A percentile compares a stretch with the other conserved stretches of the same genome.
Conservation (phyloP, 2,329 filamentous ascomycete genomes). For the Xylaria sp. region DNA sequence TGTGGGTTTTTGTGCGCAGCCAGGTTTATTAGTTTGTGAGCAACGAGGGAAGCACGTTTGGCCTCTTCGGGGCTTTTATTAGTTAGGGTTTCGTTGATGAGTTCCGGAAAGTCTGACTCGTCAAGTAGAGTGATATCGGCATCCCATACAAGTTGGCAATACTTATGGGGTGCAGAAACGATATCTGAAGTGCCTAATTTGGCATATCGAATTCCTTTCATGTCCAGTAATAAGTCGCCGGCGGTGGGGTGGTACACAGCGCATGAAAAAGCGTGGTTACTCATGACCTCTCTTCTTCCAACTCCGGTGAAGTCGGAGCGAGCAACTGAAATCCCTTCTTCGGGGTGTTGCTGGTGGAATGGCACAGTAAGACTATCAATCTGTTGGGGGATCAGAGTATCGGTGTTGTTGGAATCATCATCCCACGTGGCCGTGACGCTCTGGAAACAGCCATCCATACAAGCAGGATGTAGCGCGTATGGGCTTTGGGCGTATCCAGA, state of each 20-base stretch:
- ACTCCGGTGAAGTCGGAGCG: not conserved
- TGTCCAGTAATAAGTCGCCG: not conserved
- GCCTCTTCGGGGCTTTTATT: not conserved
- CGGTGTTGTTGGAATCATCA: not conserved
- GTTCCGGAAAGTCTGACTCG: not conserved
- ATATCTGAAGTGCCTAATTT: not conserved
- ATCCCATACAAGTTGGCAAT: conserved; percentile 1
- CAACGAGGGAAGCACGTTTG: not conserved
- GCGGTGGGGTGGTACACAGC: not conserved
- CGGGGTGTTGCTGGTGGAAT: not conserved
- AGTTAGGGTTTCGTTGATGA: not conserved
- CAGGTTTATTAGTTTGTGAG: conserved; percentile 2
- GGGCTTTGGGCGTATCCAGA: not conserved
- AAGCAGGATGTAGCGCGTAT: conserved; percentile 11
- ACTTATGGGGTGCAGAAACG: not conserved
- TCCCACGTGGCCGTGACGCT: not conserved
- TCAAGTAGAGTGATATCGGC: conserved; percentile 7
- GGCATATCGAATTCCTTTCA: conserved; percentile 9
- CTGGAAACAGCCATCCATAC: conserved; percentile 23
- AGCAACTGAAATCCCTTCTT: conserved; percentile 7
- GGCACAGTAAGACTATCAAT: conserved; percentile 7
- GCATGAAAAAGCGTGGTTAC: not conserved
- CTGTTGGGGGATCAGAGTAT: not conserved
- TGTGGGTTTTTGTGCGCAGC: conserved; percentile 9
- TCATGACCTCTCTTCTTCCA: not conserved